Evolutionary conservation across 2,329 filamentous ascomycete species (phyloP).

Genomic region (Aspergillus spinulosporus): DNA sequence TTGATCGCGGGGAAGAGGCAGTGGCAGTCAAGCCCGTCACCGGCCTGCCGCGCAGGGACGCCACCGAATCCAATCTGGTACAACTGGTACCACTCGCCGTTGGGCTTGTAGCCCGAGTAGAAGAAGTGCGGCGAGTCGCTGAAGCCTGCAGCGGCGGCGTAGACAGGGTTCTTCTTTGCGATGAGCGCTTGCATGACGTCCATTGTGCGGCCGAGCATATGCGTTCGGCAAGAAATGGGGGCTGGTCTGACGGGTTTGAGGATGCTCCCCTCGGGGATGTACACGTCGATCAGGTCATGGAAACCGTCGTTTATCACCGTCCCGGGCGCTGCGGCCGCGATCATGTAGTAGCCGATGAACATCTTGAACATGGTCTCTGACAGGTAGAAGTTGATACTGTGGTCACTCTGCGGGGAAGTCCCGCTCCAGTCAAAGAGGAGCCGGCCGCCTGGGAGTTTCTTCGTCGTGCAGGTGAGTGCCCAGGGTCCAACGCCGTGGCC

Average conservation of each 20-base stretch:
- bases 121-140: slow-evolving; percentile 54
- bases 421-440: slow-evolving; percentile 53
- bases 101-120: slow-evolving; percentile 52
- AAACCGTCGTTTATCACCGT: slow-evolving; percentile 54
- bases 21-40: slow-evolving; percentile 53
- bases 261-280: slow-evolving; percentile 48
- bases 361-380: slow-evolving; percentile 54
- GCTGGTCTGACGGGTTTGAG: slow-evolving; percentile 51
- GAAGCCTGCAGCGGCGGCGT: slow-evolving; percentile 53
- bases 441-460: slow-evolving; percentile 42
- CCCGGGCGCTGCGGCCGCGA: slow-evolving; percentile 51
- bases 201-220: slow-evolving; percentile 50
- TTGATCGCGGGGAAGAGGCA: slow-evolving; percentile 55
- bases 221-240: slow-evolving; percentile 50
- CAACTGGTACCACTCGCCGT: slow-evolving; percentile 52
- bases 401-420: slow-evolving; percentile 50
- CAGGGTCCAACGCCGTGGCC: slow-evolving; percentile 49
- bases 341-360: slow-evolving; percentile 51
- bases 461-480: slow-evolving; percentile 51
- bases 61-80: slow-evolving; percentile 55
- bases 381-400: slow-evolving; percentile 52
- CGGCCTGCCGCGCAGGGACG: slow-evolving; percentile 49
- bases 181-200: slow-evolving; percentile 54
- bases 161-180: slow-evolving; percentile 48
- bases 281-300: slow-evolving; percentile 52